These are phyloP conservation scores for Cucumis cinereus DNA, from an alignment of 306 rosid genomes.

Conservation along the genomic window DNA sequence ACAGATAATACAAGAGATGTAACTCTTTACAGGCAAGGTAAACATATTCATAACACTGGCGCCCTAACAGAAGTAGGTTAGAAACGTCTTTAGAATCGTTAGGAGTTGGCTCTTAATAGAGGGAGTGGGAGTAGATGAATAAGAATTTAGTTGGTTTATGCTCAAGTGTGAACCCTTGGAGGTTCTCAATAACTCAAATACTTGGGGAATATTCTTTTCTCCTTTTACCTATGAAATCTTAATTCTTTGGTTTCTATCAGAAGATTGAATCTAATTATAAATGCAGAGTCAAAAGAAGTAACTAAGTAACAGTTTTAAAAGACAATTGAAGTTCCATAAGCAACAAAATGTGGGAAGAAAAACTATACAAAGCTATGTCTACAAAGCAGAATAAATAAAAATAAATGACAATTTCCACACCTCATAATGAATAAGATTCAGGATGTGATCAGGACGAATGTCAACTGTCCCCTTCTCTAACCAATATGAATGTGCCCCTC, in stretches of 20 bases:
- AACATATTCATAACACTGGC: not conserved
- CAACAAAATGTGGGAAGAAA: not conserved
- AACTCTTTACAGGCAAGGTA: not conserved
- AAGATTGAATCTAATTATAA: not conserved
- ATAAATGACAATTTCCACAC: slow-evolving; percentile 28
- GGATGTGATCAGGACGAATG: slow-evolving; percentile 65
- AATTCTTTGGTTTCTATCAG: not conserved
- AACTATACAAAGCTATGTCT: not conserved
- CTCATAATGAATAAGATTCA: slow-evolving; percentile 93
- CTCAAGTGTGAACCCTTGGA: not conserved
- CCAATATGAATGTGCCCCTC: slow-evolving; percentile 85
- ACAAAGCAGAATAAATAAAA: not conserved
- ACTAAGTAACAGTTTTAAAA: not conserved
- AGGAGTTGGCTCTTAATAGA: not conserved
- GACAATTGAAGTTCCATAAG: not conserved
- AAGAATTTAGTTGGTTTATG: not conserved
- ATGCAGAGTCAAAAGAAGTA: not conserved
- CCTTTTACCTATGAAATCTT: not conserved
- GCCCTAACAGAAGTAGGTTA: not conserved
- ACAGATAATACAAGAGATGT: not conserved
- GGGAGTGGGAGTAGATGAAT: not conserved
- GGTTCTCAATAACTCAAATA: not conserved
- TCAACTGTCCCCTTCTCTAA: slow-evolving; percentile 73
- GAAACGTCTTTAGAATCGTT: not conserved
- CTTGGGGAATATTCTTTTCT: not conserved